Base-by-base conservation (phyloP, 2,329 filamentous ascomycete species). In the Paecilomyces variotii region DNA sequence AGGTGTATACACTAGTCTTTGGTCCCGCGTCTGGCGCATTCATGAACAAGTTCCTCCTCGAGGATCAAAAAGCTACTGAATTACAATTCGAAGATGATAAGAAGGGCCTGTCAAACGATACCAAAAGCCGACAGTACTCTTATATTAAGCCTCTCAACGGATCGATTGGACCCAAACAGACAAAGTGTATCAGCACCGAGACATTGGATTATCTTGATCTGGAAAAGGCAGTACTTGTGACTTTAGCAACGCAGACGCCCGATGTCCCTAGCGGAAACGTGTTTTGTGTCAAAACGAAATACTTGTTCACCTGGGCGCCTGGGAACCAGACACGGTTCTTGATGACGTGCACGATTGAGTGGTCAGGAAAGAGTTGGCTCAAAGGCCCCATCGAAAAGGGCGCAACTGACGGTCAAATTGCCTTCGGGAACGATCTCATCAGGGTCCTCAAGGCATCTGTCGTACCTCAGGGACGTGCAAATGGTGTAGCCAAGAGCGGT, bases 331-430 rank as follows among this genome's bases (percentile, higher is more conserved):
- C 95, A 0, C 84, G 91, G 28, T 78, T 99, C 30, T 85, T 94
- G 61, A 88, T 93, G 77, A 97, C 88, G 64, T 97, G 91, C 72
- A 88, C 86, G 1, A 89, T 97, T 51, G 95, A 99, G 70, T 99
- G 95, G 95, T 87, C 88, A 2, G 92, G 92, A 66, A 99, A 97
- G 81, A 97, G 92, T 78, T 99, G 94, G 94, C 78, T 99, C 53
- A 97, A 94, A 79, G 90, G 89, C 62, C 90, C 94, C 1, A 99
- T 99, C 65, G 94, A 99, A 72, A 97, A 96, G 73, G 93, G 91
- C 60, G 91, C 92, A 51, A 92, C 89, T 62, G 92, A 97, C 58
- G 94, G 94, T 28, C 94, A 99, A 74, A 82, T 81, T 7, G 82
- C 87, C 59, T 96, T 95, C 71, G 89, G 88, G 62, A 92, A 88